Conservation (phyloP, 106 monocot species). For the Dendrobium catenatum region DNA sequence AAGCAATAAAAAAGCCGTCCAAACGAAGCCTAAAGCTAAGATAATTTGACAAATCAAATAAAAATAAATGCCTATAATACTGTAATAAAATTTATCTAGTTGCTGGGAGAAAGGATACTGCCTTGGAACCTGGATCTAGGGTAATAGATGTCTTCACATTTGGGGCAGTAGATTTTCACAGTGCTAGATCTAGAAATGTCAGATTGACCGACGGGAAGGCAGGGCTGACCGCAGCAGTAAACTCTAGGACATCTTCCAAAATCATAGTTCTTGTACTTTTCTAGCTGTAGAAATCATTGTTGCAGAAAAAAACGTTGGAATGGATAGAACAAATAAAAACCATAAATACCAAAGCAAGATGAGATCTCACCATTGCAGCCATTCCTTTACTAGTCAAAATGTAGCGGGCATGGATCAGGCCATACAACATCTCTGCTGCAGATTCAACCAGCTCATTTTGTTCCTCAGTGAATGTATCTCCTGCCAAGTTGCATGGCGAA, state of each 20-base stretch:
- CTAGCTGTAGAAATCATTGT: constrained; percentile 13
- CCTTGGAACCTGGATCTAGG: constrained; percentile 31
- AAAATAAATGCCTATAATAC: not conserved
- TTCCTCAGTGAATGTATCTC: constrained; percentile 23
- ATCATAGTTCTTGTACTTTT: constrained; percentile 30
- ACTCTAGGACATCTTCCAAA: constrained; percentile 32
- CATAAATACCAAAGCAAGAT: not conserved
- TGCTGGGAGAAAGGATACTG: constrained; percentile 24
- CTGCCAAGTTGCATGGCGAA: not conserved
- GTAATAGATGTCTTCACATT: constrained; percentile 30
- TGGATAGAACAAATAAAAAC: not conserved
- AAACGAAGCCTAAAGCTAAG: not conserved
- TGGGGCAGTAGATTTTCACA: constrained; percentile 29
- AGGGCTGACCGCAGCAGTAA: constrained; percentile 25
- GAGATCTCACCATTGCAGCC: constrained; percentile 23
- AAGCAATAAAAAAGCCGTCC: too few species aligned
- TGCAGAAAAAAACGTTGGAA: not conserved
- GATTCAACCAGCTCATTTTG: constrained; percentile 32
- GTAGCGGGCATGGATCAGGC: constrained; percentile 29
- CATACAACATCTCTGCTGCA: constrained; percentile 28
- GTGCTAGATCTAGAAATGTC: constrained; percentile 25
- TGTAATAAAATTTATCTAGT: not conserved
- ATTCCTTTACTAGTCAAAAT: constrained; percentile 30
- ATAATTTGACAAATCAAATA: not conserved
- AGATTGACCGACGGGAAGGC: constrained; percentile 24